Evolutionary conservation across 768 basidiomycete genomes (phyloP), one percentile per base, ranked within the genome.

Genomic region (Auriscalpium orientale): DNA sequence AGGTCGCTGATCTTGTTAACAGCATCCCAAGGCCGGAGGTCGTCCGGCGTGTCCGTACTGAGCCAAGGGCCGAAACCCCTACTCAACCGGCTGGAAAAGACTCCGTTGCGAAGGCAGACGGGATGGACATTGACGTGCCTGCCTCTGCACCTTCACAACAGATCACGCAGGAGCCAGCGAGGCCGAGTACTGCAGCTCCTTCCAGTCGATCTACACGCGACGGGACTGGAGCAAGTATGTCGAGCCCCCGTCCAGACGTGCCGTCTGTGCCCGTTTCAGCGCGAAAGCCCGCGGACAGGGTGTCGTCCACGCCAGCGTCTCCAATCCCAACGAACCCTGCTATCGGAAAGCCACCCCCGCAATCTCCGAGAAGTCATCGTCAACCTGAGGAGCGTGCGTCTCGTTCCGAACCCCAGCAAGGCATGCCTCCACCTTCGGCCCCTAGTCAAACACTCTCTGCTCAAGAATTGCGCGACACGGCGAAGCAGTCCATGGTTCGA

Each of bases 1-100:
- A 47, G 40, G 28, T 57, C 18, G 55, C 64, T 59, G 37, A 55
- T 44, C 46, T 13, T 54, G 12, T 54, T 57, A 46, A 21, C 59
- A 90, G 88, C 65, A 78, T 90, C 47, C 88, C 87, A 21, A 74
- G 87, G 48, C 88, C 88, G n/a, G 87, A 89, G 66, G 86, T 88
- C 36, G 85, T 90, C 56, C 87, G 82, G 68, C 76, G 88, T 20
- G 70, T 80, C 20, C 64, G 74, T 38, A 65, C 65, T 18, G 75
- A 76, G 35, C 68, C 65, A 49, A 70, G 70, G 46, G 69, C 71
- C 8, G 71, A 71, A 37, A 70, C 73, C 8, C 72, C 73, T 4
- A 66, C 61, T 3, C 67, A 54, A 28, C 52, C 54, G 18, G 12
- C 61, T 33, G 66, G 70, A 21, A 66, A 51, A 55, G 66, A 58